phyloP scores from a whole-genome alignment of 176 grass and related monocot species.

The Musa itinerans region DNA sequence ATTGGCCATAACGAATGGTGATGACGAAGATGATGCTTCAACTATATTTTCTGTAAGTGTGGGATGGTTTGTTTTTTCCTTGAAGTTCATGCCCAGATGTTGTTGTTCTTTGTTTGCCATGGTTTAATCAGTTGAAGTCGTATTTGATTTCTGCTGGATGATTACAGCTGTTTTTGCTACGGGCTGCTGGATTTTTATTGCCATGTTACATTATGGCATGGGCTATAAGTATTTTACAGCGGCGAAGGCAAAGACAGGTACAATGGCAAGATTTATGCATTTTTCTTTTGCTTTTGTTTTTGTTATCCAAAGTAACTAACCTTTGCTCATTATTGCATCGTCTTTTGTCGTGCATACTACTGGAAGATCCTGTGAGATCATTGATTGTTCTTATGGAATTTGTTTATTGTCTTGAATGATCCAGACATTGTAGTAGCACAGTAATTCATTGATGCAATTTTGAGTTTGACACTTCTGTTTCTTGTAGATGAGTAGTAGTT shows the following conservation, averaged over 20 bases:
- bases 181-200: conserved; percentile 83
- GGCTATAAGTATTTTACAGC: conserved; percentile 79
- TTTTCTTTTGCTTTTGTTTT: not conserved
- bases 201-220: conserved; percentile 92
- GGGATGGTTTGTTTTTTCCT: not conserved
- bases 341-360: not conserved
- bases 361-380: not conserved
- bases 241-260: conserved; percentile 75
- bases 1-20: conserved; percentile 60
- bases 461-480: too few relatives aligned
- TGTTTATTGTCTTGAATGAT: too few relatives aligned
- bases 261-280: not conserved
- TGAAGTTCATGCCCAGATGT: not conserved
- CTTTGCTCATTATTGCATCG: not conserved
- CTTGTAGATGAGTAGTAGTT: too few relatives aligned
- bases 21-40: conserved; percentile 73
- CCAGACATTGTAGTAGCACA: too few relatives aligned
- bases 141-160: conserved; percentile 6
- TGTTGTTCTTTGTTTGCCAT: conserved; percentile 5
- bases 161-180: conserved; percentile 71
- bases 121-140: conserved; percentile 15
- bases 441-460: too few relatives aligned
- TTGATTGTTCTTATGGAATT: too few relatives aligned
- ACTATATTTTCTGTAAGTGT: conserved; percentile 79
- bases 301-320: not conserved